Evolutionary conservation across 352 stramenopile species (phyloP), one percentile per base, ranked within the genome.

Genomic region (Globisporangium cylindrosporum): DNA sequence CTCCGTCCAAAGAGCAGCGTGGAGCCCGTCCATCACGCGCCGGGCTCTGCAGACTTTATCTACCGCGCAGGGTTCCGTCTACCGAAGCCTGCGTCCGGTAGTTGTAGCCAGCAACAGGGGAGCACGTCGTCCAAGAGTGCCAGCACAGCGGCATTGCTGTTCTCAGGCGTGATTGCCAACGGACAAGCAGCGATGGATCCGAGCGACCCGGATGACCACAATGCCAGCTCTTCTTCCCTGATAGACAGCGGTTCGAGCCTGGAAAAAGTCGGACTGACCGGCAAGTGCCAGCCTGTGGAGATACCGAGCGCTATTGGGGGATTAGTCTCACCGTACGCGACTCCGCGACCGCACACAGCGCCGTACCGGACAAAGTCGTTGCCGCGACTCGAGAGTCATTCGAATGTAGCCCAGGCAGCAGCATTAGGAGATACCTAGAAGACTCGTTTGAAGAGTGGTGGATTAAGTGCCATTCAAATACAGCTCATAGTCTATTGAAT

Each of bases 61-160:
- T 91, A 91, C 29, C 74, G 83, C 25, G 81, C 74, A 0, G 83
- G 83, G 1, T 90, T 91, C 61, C 81, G 83, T 1, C 70, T 91
- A 49, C 81, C 83, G 0, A 86, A 79, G 53, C 55, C 59, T 34
- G 18, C 12, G 4, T 20, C 62, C 38, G 22, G 43, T 48, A 48
- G 36, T 4, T 70, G 58, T 41, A 60, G 32, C 18, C 18, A 59
- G n/a, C 69, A 38, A 9, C n/a, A 58, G 25, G 20, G 20, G 15
- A 51, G 4, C 43, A 29, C 24, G 3, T 32, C 57, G 7, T 29
- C 58, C 25, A 74, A 64, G 36, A 74, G 43, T 20, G 54, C 46
- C 18, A 79, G 71, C 54, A 41, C 68, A 10, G 61, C 69, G 6
- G 59, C 73, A 12, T 36, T 78, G 1, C 15, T 74, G 7, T 64